Percentiles rank a stretch among this genome's conserved stretches.
phyloP scores from a whole-genome alignment of 202 grass and related monocot genomes.

The Eragrostis tef region DNA sequence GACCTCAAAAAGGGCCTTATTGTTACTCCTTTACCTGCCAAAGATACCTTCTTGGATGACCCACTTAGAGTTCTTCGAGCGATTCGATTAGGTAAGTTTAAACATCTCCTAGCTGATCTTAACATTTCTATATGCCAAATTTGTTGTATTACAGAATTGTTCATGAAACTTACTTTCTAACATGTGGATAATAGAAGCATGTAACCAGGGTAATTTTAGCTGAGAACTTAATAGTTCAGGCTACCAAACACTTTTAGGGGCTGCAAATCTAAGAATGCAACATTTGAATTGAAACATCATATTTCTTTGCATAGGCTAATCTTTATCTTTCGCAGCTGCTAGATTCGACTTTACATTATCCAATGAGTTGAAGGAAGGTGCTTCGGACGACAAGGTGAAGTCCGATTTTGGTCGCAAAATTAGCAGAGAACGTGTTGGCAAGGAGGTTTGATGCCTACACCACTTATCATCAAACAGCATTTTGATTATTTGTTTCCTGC shows the following conservation, averaged over 20 bases:
- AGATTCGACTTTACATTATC: slow-evolving; percentile 87
- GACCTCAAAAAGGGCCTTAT: slow-evolving; percentile 72
- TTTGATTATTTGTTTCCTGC: slow-evolving; percentile 21
- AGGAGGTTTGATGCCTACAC: slow-evolving; percentile 68
- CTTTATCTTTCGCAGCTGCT: slow-evolving; percentile 55
- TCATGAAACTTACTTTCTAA: slow-evolving; percentile 17
- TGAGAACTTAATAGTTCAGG: neutral
- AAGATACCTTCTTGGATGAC: slow-evolving; percentile 90
- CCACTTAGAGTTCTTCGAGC: slow-evolving; percentile 95
- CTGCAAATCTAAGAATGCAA: neutral
- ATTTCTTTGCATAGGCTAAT: slow-evolving; percentile 38
- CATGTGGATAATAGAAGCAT: slow-evolving; percentile 18
- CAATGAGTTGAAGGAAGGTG: slow-evolving; percentile 78
- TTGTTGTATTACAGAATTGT: slow-evolving; percentile 14
- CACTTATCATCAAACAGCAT: neutral
- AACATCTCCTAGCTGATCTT: slow-evolving; percentile 18
- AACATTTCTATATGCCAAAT: slow-evolving; percentile 18
- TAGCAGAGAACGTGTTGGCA: slow-evolving; percentile 84
- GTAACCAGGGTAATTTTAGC: neutral
- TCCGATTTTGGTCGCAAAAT: slow-evolving; percentile 80
- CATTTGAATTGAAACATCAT: slow-evolving; percentile 2
- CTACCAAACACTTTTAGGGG: too few species aligned
- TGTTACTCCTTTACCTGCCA: slow-evolving; percentile 85
- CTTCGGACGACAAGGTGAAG: slow-evolving; percentile 79
- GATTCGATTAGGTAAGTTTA: slow-evolving; percentile 80